Conservation (phyloP, 176 grass and related monocot genomes). For the Dactylis glomerata region DNA sequence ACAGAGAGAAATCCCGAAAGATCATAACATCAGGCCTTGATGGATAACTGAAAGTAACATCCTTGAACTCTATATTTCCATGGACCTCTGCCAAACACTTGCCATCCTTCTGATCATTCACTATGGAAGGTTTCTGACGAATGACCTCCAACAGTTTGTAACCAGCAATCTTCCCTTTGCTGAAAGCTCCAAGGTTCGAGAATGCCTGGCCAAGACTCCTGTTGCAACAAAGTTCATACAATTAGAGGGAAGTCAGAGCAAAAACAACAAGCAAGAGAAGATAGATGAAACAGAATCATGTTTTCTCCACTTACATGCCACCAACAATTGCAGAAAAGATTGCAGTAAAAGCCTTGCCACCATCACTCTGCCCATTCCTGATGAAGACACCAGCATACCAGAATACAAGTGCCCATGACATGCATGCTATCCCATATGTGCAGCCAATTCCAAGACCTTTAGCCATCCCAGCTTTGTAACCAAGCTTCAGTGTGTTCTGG, state of each 20-base stretch:
- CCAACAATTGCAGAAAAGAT: conserved; percentile 97
- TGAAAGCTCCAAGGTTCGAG: conserved; percentile 96
- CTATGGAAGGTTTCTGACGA: conserved; percentile 85
- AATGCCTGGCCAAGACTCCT: conserved; percentile 99
- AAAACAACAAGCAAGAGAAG: background rate
- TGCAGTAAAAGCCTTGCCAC: conserved; percentile 94
- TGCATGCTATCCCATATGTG: conserved; percentile 95
- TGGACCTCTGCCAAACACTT: conserved; percentile 89
- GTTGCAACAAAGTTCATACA: conserved; percentile 20
- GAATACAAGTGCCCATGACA: conserved; percentile 97
- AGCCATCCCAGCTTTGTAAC: conserved; percentile 97
- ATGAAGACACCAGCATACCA: conserved; percentile 99
- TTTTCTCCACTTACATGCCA: conserved; percentile 63
- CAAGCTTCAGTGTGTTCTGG: conserved; percentile 88
- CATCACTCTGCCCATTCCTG: conserved; percentile 82
- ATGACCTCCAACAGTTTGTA: conserved; percentile 95
- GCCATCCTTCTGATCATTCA: conserved; percentile 74
- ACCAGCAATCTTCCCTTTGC: conserved; percentile 96
- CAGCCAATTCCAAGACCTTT: conserved; percentile 97
- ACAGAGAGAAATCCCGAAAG: conserved; percentile 92
- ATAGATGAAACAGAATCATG: background rate
- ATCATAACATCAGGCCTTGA: conserved; percentile 95
- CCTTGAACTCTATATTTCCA: conserved; percentile 98
- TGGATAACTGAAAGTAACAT: conserved; percentile 97
- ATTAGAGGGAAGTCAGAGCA: background rate